Evolutionary conservation across 73 alveolate species (phyloP).

Genomic region (Tetrahymena malaccensis): DNA sequence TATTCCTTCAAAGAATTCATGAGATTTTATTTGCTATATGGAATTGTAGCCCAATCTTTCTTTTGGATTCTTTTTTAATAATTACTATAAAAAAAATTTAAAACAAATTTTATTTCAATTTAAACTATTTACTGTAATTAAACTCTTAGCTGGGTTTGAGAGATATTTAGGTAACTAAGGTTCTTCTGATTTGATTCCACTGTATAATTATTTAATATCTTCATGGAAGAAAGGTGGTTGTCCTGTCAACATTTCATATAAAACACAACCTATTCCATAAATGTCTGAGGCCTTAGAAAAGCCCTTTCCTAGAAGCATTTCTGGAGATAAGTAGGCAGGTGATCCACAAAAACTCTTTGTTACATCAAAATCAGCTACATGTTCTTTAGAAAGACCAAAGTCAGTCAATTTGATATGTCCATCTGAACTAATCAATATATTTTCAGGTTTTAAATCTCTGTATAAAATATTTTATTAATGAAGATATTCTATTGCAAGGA

Average conservation of each 20-base stretch:
- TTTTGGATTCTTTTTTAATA: constrained; percentile 79
- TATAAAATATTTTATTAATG: constrained; percentile 86
- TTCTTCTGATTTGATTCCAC: constrained; percentile 71
- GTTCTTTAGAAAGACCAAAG: constrained; percentile 97
- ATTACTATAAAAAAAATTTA: constrained; percentile 49
- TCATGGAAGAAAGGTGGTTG: constrained; percentile 90
- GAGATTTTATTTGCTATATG: constrained; percentile 78
- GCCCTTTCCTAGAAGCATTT: constrained; percentile 77
- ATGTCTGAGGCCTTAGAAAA: constrained; percentile 86
- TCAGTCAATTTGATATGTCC: constrained; percentile 96
- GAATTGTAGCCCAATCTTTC: constrained; percentile 81
- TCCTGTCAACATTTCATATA: constrained; percentile 93
- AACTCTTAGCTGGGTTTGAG: constrained; percentile 57
- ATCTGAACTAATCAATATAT: constrained; percentile 85
- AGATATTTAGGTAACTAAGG: constrained; percentile 69
- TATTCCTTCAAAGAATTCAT: constrained; percentile 83
- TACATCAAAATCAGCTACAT: constrained; percentile 58
- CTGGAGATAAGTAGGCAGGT: constrained; percentile 90
- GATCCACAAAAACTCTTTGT: constrained; percentile 93
- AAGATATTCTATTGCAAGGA: constrained; percentile 91
- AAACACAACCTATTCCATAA: constrained; percentile 89
- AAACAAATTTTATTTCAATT: not conserved
- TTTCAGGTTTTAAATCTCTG: constrained; percentile 97
- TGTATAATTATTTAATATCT: constrained; percentile 74
- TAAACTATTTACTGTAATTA: not conserved